Conservation (phyloP, 2,329 filamentous ascomycete genomes). For the Pseudogymnoascus sp. region DNA sequence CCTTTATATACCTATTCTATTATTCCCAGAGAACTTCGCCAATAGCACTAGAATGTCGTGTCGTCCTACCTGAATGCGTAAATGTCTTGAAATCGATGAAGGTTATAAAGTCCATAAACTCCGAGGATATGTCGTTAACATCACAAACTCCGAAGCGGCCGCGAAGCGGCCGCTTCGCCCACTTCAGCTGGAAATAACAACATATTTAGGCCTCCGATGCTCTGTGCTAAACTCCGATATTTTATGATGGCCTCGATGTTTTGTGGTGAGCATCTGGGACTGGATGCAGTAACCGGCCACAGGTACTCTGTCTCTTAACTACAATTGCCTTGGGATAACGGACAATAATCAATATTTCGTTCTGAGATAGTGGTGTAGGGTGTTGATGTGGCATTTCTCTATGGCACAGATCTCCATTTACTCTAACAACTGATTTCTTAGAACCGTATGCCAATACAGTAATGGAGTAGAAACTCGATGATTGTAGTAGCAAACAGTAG, state of each 20-base stretch:
- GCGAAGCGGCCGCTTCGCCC: not conserved
- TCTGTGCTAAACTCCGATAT: not conserved
- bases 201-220: not conserved
- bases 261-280: not conserved
- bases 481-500: not conserved
- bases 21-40: not conserved
- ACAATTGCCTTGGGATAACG: not conserved
- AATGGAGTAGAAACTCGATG: not conserved
- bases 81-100: not conserved
- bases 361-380: not conserved
- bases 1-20: constrained; percentile 1
- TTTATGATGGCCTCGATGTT: not conserved
- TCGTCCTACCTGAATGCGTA: not conserved
- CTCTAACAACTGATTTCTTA: not conserved
- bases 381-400: not conserved
- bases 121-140: not conserved
- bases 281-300: not conserved
- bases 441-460: not conserved
- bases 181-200: not conserved
- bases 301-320: not conserved
- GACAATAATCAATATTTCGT: not conserved
- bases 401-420: not conserved
- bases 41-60: not conserved
- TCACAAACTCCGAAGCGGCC: not conserved
- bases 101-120: not conserved